Percentiles rank a stretch among this genome's conserved stretches.
Conservation (phyloP, 441 rosid species). For the Bruguiera hainesii region DNA sequence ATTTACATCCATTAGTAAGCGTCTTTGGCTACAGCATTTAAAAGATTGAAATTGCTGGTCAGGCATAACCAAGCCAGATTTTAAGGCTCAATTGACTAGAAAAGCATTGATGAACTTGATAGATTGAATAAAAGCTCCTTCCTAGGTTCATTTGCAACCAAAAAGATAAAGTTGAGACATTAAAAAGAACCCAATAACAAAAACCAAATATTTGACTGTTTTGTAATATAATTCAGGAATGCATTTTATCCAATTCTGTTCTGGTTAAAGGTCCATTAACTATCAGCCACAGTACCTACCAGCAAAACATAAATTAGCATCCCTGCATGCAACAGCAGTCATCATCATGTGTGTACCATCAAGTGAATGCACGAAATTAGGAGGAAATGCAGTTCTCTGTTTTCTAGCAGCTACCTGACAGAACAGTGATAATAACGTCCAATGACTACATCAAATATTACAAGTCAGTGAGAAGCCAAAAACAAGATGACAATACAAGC, state of each 20-base stretch:
- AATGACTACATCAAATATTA: slow-evolving; percentile 5
- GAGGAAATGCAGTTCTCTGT: slow-evolving; percentile 97
- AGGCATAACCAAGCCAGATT: not conserved
- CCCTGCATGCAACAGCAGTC: slow-evolving; percentile 96
- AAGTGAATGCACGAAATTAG: slow-evolving; percentile 92
- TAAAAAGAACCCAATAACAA: not conserved
- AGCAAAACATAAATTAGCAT: slow-evolving; percentile 83
- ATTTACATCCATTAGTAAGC: not conserved
- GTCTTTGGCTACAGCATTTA: not conserved
- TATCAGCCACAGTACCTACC: slow-evolving; percentile 38
- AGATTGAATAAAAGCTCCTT: not conserved
- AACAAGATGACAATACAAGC: slow-evolving; percentile 20
- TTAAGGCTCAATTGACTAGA: not conserved
- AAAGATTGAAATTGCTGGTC: not conserved
- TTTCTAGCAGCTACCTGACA: slow-evolving; percentile 70
- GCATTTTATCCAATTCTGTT: not conserved
- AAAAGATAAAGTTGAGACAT: not conserved
- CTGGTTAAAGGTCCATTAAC: too few species aligned
- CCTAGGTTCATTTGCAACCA: not conserved
- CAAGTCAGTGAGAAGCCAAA: slow-evolving; percentile 12
- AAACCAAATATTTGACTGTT: not conserved
- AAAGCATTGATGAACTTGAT: not conserved
- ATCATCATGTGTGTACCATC: slow-evolving; percentile 99
- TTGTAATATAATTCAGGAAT: not conserved
- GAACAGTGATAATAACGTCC: slow-evolving; percentile 9